Evolutionary conservation across 106 monocot genomes (phyloP), one percentile per base, ranked within the genome.

Genomic region (Allium cepa): DNA sequence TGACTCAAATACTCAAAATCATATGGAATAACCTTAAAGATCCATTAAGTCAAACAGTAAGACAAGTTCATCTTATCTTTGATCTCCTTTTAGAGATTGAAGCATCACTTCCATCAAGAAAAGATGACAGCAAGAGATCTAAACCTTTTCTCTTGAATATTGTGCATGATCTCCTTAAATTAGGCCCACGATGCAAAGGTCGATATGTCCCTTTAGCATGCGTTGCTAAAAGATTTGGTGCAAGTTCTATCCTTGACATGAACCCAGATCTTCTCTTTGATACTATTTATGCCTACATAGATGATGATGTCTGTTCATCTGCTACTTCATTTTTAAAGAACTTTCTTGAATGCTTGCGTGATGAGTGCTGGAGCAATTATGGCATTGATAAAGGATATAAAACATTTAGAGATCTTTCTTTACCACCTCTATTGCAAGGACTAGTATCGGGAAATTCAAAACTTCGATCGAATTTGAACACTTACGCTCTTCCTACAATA

Each of bases 11-110:
- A 56, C 63, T 99, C 49, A 83, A 79, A 57, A 87, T 93, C 50
- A 84, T 99, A 51, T 99, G 99, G 99, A 93, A 90, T 64, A 99
- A 99, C 77, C 76, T 99, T 47, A 92, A 99, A 72, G 99, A 99
- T 61, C 82, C 99, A 63, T 74, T 99, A 63, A 99, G 77, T 76
- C 99, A 99, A 72, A 99, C 93, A 9, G 90, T 99, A 52, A 93
- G 87, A 68, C 99, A 99, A 72, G 99, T 93, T 59, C 89, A 99
- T 79, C 86, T 99, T 59, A 85, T 93, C 27, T 87, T 99, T 78
- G 93, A 99, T 85, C 93, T 99, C 50, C 80, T 99, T 55, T 75
- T 99, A 69, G 92, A 99, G 66, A 85, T 99, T 52, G 52, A 76
- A 17, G 78, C 78, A 60, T 76, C 82, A 64, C 47, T 83, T 68